Percentiles rank a stretch among this genome's conserved stretches.
Conservation (phyloP, 2,329 filamentous ascomycete genomes). For the Amphichorda felina region DNA sequence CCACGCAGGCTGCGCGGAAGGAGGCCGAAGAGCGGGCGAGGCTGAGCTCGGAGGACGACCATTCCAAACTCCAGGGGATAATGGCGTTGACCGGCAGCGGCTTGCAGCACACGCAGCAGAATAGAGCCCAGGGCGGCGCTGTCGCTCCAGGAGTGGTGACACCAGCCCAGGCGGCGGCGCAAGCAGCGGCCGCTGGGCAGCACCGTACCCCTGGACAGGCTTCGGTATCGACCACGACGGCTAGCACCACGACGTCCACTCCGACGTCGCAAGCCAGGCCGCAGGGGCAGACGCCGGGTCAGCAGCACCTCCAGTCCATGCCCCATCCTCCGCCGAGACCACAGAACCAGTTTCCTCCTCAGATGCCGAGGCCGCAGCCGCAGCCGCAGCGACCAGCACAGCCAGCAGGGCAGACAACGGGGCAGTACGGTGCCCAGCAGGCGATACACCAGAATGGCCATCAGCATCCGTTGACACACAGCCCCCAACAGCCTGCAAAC, state of each 20-base stretch:
- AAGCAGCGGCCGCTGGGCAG: constrained; percentile 8
- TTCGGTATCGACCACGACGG: constrained; percentile 9
- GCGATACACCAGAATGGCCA: constrained; percentile 1
- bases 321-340: constrained; percentile 13
- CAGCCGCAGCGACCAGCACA: constrained; percentile 8
- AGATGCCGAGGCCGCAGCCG: constrained; percentile 10
- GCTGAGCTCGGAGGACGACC: constrained; percentile 39
- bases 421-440: background rate
- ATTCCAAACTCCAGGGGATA: constrained; percentile 48
- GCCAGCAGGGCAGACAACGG: constrained; percentile 4
- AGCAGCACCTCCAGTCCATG: constrained; percentile 14
- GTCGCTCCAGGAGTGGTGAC: constrained; percentile 15
- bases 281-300: constrained; percentile 8
- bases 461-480: background rate
- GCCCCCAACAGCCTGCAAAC: background rate
- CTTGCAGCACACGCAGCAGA: constrained; percentile 29
- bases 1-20: constrained; percentile 58
- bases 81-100: constrained; percentile 38
- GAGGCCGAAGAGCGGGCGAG: constrained; percentile 54
- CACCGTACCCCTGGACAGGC: constrained; percentile 4
- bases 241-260: background rate
- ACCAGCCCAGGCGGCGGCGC: constrained; percentile 18
- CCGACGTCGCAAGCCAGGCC: background rate
- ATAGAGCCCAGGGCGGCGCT: constrained; percentile 11
- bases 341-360: constrained; percentile 16